Percentiles rank a stretch among this genome's conserved stretches.
Conservation (phyloP, 371 early-diverging fungal genomes). For the Encephalitozoon cuniculi region DNA sequence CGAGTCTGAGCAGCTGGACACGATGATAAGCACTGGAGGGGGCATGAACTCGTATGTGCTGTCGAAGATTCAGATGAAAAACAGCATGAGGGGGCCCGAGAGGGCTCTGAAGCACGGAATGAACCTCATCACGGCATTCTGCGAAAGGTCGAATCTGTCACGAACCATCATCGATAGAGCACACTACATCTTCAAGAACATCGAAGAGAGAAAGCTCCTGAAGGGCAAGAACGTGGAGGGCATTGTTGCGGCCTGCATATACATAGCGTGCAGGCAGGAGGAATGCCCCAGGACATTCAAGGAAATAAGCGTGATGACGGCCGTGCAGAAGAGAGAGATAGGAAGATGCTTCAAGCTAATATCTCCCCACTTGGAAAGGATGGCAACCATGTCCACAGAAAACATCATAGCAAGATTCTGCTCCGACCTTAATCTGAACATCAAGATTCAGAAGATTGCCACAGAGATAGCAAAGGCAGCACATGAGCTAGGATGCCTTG, state of each 20-base stretch:
- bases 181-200: conserved; percentile 78
- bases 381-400: conserved; percentile 56
- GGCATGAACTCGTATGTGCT: conserved; percentile 54
- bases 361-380: conserved; percentile 57
- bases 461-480: conserved; percentile 47
- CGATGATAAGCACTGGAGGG: conserved; percentile 56
- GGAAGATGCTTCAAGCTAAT: conserved; percentile 61
- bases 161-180: conserved; percentile 78
- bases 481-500: conserved; percentile 53
- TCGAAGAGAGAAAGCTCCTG: conserved; percentile 71
- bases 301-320: conserved; percentile 83
- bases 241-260: conserved; percentile 87
- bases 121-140: conserved; percentile 78
- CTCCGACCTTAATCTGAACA: conserved; percentile 59
- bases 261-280: conserved; percentile 84
- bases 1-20: conserved; percentile 59
- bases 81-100: conserved; percentile 63
- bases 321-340: conserved; percentile 65
- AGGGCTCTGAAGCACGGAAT: conserved; percentile 75
- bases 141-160: conserved; percentile 75
- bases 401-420: conserved; percentile 64
- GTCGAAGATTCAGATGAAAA: conserved; percentile 61
- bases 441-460: conserved; percentile 59
- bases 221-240: conserved; percentile 78
- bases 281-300: conserved; percentile 84